Evolutionary conservation across 192 early-diverging fungal species (phyloP).

Genomic region (Linnemannia schmuckeri): DNA sequence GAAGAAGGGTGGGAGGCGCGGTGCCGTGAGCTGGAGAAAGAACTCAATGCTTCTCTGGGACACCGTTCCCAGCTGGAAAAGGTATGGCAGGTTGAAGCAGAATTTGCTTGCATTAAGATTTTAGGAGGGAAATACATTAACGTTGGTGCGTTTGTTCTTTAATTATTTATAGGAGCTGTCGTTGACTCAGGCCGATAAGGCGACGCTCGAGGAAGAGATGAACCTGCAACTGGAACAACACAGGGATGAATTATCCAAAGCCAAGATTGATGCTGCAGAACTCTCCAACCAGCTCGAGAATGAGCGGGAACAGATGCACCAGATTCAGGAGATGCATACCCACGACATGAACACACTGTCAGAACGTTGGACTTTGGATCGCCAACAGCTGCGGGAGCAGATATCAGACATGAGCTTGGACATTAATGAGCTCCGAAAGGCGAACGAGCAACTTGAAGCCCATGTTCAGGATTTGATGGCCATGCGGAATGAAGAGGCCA

Average conservation of each 20-base stretch:
- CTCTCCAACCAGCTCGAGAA: conserved; percentile 28
- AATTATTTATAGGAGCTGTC: conserved; percentile 19
- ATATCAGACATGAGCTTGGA: conserved; percentile 19
- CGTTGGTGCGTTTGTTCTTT: neutral
- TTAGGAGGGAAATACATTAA: no score
- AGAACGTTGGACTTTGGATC: conserved; percentile 40
- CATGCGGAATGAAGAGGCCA: conserved; percentile 31
- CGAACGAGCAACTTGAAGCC: conserved; percentile 34
- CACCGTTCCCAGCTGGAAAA: conserved; percentile 37
- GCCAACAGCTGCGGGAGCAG: conserved; percentile 28
- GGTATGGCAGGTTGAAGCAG: neutral
- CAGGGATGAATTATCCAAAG: conserved; percentile 40
- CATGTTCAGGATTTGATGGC: conserved; percentile 37
- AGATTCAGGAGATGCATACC: conserved; percentile 37
- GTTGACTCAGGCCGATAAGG: conserved; percentile 21
- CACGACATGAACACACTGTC: conserved; percentile 48
- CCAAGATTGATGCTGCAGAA: conserved; percentile 38
- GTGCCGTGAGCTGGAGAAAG: conserved; percentile 34
- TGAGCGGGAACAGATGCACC: conserved; percentile 23
- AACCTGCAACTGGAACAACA: conserved; percentile 35
- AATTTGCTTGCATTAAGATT: neutral
- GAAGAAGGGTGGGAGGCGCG: conserved; percentile 45
- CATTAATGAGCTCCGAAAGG: conserved; percentile 27
- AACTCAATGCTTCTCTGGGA: conserved; percentile 29
- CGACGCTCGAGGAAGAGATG: conserved; percentile 26